A percentile compares a stretch with the other conserved stretches of the same genome.
Conservation (phyloP, 352 stramenopile species). For the Pythium apleroticum region DNA sequence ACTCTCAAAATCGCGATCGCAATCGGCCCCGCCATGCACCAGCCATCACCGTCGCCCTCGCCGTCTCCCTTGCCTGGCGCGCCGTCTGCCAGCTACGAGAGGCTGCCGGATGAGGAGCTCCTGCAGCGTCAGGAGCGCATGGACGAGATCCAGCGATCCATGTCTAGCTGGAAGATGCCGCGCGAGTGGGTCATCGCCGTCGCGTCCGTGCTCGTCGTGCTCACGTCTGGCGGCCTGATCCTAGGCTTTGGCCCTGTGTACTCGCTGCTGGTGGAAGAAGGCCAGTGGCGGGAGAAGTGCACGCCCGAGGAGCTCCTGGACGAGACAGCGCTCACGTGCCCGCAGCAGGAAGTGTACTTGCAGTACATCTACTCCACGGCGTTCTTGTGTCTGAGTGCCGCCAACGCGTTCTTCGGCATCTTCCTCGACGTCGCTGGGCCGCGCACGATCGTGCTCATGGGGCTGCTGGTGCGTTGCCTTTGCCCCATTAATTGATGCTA, state of each 20-base stretch:
- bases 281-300: conserved; percentile 63
- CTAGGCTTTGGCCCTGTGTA: conserved; percentile 75
- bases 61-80: neutral
- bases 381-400: conserved; percentile 48
- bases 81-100: neutral
- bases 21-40: conserved; percentile 1
- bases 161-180: conserved; percentile 33
- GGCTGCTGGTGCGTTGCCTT: neutral
- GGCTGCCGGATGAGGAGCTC: conserved; percentile 2
- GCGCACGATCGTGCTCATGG: conserved; percentile 11
- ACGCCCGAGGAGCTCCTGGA: neutral
- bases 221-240: conserved; percentile 59
- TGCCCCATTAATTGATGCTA: too few species aligned
- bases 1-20: neutral
- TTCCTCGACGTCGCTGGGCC: conserved; percentile 47
- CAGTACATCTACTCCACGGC: conserved; percentile 56
- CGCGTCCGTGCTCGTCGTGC: conserved; percentile 31
- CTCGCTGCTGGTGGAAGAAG: conserved; percentile 54
- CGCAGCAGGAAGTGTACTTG: conserved; percentile 60
- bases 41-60: neutral
- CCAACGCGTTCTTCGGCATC: conserved; percentile 47
- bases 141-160: conserved; percentile 28
- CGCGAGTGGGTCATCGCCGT: conserved; percentile 27
- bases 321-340: conserved; percentile 28
- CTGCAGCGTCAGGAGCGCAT: conserved; percentile 7